Evolutionary conservation across 306 rosid species (phyloP).

Genomic region (Malus domestica): DNA sequence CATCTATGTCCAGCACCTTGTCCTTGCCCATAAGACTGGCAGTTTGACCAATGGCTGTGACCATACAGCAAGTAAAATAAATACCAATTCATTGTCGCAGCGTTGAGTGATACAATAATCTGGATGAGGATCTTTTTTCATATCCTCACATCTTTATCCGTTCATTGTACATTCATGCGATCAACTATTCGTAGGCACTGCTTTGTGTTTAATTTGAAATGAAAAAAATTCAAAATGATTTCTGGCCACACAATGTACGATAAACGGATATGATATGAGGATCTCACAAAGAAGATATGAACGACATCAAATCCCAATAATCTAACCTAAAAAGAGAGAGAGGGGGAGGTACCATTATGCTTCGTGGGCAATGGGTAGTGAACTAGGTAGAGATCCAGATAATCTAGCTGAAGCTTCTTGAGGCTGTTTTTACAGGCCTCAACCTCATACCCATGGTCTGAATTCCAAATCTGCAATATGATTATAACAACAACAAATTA

Average conservation of each 20-base stretch:
- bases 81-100: not conserved
- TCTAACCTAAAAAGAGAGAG: not conserved
- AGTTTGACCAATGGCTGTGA: conserved; percentile 62
- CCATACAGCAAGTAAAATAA: not conserved
- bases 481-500: not conserved
- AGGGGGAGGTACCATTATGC: conserved; percentile 40
- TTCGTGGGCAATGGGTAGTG: conserved; percentile 60
- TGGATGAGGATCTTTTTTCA: no score
- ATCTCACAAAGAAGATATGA: no score
- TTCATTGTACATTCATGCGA: no score
- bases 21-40: conserved; percentile 62
- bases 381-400: conserved; percentile 63
- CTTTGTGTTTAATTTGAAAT: no score
- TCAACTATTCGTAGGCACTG: no score
- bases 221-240: no score
- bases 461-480: conserved; percentile 63
- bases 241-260: accelerated
- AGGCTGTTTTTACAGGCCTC: conserved; percentile 74
- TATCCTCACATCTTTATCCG: no score
- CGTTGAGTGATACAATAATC: no score
- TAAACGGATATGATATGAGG: no score
- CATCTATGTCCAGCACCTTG: conserved; percentile 65
- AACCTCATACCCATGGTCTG: conserved; percentile 73
- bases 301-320: no score
- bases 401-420: conserved; percentile 57